A percentile compares a stretch with the other conserved stretches of the same genome.
Conservation (phyloP, 2,329 filamentous ascomycete genomes). For the Stemphylium vesicarium region DNA sequence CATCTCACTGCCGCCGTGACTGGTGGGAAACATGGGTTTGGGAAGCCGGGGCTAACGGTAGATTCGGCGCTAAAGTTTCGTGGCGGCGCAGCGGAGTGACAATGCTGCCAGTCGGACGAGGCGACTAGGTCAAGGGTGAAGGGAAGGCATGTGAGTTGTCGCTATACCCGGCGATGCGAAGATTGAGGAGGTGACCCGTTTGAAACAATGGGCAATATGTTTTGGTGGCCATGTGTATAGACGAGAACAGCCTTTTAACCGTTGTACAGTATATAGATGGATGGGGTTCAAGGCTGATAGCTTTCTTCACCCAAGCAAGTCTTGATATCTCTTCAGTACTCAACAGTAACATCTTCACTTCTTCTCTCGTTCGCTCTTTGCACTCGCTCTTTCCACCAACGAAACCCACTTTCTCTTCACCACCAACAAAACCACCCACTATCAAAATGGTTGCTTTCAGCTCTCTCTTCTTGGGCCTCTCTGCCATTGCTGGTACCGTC, state of each 20-base stretch:
- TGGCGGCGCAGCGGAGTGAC: no score
- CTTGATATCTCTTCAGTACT: no score
- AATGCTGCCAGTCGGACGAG: no score
- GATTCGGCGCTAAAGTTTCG: no score
- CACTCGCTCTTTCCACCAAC: not conserved
- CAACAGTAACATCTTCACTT: not conserved
- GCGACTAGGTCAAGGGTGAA: not conserved
- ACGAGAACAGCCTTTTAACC: slow-evolving; percentile 6
- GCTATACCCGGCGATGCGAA: not conserved
- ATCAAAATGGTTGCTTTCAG: slow-evolving; percentile 37
- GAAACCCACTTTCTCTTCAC: slow-evolving; percentile 1
- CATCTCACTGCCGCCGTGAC: not conserved
- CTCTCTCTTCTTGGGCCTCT: slow-evolving; percentile 29
- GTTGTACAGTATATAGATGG: slow-evolving; percentile 9
- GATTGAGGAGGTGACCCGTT: not conserved
- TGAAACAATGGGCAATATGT: slow-evolving; percentile 15
- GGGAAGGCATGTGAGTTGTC: not conserved
- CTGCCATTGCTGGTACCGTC: slow-evolving; percentile 22
- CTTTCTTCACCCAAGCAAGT: slow-evolving; percentile 4
- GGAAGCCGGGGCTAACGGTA: no score
- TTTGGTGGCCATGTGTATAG: not conserved
- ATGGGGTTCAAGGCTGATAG: not conserved
- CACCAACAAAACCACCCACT: not conserved
- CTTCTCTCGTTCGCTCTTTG: not conserved
- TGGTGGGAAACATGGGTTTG: not conserved